These are phyloP conservation scores for Candida manassasensis DNA, from an alignment of 805 yeast genomes.

Conservation along the genomic window DNA sequence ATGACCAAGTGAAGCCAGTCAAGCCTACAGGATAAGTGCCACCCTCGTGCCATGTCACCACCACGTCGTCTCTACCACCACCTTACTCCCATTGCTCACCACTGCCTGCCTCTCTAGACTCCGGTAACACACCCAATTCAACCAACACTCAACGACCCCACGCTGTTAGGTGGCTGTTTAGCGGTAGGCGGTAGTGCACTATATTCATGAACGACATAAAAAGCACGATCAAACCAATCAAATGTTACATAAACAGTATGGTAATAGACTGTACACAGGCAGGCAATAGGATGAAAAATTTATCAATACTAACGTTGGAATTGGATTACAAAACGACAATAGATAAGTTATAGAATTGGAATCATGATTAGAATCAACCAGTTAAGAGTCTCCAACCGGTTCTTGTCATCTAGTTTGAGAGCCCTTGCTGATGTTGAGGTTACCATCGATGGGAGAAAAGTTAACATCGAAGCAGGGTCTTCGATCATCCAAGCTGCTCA, in stretches of 20 bases:
- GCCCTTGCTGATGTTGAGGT: slow-evolving; percentile 51
- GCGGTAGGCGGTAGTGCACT: too few species aligned
- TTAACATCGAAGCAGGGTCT: slow-evolving; percentile 78
- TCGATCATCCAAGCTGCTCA: slow-evolving; percentile 90
- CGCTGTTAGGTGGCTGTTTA: too few species aligned
- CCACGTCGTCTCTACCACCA: too few species aligned
- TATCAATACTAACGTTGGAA: too few species aligned
- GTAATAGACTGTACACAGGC: slow-evolving; percentile 1
- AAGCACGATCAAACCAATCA: neutral
- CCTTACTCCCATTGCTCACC: too few species aligned
- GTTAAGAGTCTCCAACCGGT: slow-evolving; percentile 20
- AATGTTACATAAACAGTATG: neutral
- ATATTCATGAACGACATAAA: neutral
- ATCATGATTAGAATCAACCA: slow-evolving; percentile 15
- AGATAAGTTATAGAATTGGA: neutral
- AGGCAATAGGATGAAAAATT: neutral
- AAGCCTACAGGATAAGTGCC: too few species aligned
- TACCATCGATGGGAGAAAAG: slow-evolving; percentile 66
- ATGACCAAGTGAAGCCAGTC: too few species aligned
- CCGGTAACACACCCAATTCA: too few species aligned
- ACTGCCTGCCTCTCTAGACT: neutral
- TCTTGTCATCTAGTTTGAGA: slow-evolving; percentile 16
- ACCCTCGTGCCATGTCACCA: too few species aligned
- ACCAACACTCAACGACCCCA: too few species aligned
- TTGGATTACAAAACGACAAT: neutral